A percentile compares a stretch with the other conserved stretches of the same genome.
phyloP scores from a whole-genome alignment of 2,329 filamentous ascomycete species.

The Aspergillus fumigatus region DNA sequence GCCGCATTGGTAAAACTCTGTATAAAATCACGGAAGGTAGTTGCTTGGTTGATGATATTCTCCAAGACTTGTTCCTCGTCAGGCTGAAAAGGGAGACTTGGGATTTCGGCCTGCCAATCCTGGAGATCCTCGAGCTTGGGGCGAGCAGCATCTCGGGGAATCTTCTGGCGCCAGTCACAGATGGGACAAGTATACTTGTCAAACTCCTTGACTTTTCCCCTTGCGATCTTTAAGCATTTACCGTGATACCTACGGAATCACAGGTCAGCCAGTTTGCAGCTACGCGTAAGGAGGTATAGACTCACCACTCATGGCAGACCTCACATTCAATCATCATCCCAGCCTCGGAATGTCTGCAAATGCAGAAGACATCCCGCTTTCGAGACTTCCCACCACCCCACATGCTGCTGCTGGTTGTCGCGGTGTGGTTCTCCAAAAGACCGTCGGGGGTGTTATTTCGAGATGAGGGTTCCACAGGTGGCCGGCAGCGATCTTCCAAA shows the following conservation, averaged over 20 bases:
- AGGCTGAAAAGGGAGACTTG: slow-evolving; percentile 80
- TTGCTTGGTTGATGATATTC: slow-evolving; percentile 81
- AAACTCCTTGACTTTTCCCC: slow-evolving; percentile 96
- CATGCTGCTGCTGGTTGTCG: slow-evolving; percentile 17
- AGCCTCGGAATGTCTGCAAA: slow-evolving; percentile 86
- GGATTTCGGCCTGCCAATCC: slow-evolving; percentile 78
- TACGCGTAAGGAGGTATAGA: slow-evolving; percentile 10
- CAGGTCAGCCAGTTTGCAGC: neutral
- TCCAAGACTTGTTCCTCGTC: slow-evolving; percentile 85
- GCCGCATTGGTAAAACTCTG: slow-evolving; percentile 74
- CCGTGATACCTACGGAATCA: slow-evolving; percentile 73
- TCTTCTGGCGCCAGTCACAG: slow-evolving; percentile 95
- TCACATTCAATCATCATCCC: slow-evolving; percentile 99
- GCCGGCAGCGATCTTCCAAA: slow-evolving; percentile 77
- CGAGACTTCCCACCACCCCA: slow-evolving; percentile 48
- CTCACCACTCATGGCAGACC: slow-evolving; percentile 93
- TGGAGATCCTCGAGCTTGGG: slow-evolving; percentile 90
- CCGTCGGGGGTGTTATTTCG: slow-evolving; percentile 67
- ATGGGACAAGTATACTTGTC: slow-evolving; percentile 98
- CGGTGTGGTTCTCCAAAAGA: slow-evolving; percentile 45
- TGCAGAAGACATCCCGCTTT: slow-evolving; percentile 86
- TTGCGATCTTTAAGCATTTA: slow-evolving; percentile 94
- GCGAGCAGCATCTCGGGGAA: slow-evolving; percentile 89
- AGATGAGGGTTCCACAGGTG: slow-evolving; percentile 87
- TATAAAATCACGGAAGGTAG: slow-evolving; percentile 79